These are phyloP conservation scores for Krasilnikovozyma curviuscula DNA, from an alignment of 768 basidiomycete genomes.

Conservation along the genomic window DNA sequence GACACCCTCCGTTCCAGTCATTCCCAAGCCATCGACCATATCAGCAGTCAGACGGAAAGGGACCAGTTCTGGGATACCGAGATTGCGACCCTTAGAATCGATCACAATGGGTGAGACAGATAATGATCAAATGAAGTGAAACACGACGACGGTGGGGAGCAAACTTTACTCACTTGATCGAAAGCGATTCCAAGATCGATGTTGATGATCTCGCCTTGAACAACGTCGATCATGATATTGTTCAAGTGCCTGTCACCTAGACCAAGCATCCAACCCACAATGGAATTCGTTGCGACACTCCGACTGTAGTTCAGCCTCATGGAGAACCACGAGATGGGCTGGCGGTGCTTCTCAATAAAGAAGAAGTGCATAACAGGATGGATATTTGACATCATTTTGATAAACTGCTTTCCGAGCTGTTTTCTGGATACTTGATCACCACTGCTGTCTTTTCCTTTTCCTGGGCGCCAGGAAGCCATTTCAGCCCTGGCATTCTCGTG, in stretches of 20 bases:
- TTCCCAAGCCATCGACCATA: slow-evolving; percentile 84
- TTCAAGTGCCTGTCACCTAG: slow-evolving; percentile 80
- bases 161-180: slow-evolving; percentile 46
- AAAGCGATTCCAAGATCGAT: slow-evolving; percentile 96
- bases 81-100: slow-evolving; percentile 58
- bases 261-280: slow-evolving; percentile 80
- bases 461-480: too few species aligned
- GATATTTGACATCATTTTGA: slow-evolving; percentile 32
- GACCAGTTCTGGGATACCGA: slow-evolving; percentile 64
- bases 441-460: too few species aligned
- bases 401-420: slow-evolving; percentile 22
- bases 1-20: slow-evolving; percentile 73
- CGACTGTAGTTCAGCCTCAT: slow-evolving; percentile 77
- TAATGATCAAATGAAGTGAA: neutral
- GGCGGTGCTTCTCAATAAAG: slow-evolving; percentile 76
- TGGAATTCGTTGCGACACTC: slow-evolving; percentile 80
- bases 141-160: neutral
- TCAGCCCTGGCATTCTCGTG: too few species aligned
- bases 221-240: slow-evolving; percentile 75
- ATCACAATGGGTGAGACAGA: too few species aligned
- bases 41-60: slow-evolving; percentile 91
- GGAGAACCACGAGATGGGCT: slow-evolving; percentile 75
- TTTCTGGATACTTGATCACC: slow-evolving; percentile 14
- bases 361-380: slow-evolving; percentile 83
- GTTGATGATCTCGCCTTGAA: slow-evolving; percentile 71